These are phyloP conservation scores for Emergomyces orientalis DNA, from an alignment of 2,329 filamentous ascomycete genomes.

Conservation along the genomic window DNA sequence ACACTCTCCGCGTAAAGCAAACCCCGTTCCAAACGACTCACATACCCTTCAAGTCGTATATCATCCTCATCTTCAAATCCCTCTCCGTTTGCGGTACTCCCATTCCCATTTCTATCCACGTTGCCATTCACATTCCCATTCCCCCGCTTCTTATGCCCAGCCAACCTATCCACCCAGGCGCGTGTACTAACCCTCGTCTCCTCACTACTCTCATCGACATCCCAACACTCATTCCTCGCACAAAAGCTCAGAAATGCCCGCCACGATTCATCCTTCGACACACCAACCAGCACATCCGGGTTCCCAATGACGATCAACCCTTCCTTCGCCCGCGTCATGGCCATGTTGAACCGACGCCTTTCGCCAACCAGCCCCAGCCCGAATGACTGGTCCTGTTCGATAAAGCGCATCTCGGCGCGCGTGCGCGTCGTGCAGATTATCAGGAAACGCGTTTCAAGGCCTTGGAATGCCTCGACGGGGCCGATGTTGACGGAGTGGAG, in stretches of 20 bases:
- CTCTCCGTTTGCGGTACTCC: not conserved
- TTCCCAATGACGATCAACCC: conserved; percentile 36
- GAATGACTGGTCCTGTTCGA: conserved; percentile 17
- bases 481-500: conserved; percentile 37
- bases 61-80: conserved; percentile 17
- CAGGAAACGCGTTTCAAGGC: conserved; percentile 36
- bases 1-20: conserved; percentile 19
- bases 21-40: conserved; percentile 20
- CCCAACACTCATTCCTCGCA: conserved; percentile 28
- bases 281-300: conserved; percentile 27
- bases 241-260: conserved; percentile 31
- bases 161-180: conserved; percentile 3
- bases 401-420: conserved; percentile 15
- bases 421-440: conserved; percentile 38
- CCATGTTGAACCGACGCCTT: conserved; percentile 37
- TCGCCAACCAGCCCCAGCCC: conserved; percentile 31
- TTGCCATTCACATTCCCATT: conserved; percentile 1
- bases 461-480: conserved; percentile 40
- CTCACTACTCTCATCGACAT: conserved; percentile 14
- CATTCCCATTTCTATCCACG: not conserved
- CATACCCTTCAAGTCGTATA: conserved; percentile 17
- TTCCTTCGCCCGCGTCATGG: conserved; percentile 37
- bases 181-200: not conserved
- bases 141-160: conserved; percentile 1
- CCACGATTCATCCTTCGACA: conserved; percentile 30